These are phyloP conservation scores for Aspergillus sergii DNA, from an alignment of 2,329 filamentous ascomycete genomes.

Conservation along the genomic window DNA sequence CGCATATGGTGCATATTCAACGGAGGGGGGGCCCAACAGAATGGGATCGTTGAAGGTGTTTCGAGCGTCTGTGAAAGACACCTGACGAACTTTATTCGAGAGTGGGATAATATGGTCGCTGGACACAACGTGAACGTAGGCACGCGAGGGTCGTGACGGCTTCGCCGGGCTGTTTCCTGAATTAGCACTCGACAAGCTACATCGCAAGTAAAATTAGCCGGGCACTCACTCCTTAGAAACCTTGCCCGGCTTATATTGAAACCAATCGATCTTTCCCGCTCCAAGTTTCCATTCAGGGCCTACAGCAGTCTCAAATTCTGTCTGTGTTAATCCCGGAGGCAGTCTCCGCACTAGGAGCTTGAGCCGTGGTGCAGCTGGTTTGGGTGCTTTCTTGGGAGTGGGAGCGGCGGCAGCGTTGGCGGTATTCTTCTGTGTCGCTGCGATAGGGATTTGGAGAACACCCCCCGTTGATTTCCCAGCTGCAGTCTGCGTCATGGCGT, in stretches of 20 bases:
- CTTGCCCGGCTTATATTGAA: slow-evolving; percentile 72
- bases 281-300: slow-evolving; percentile 80
- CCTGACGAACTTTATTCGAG: slow-evolving; percentile 68
- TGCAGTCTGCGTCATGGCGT: slow-evolving; percentile 32
- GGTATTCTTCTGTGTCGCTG: slow-evolving; percentile 49
- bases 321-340: slow-evolving; percentile 79
- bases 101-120: slow-evolving; percentile 68
- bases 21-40: slow-evolving; percentile 73
- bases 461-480: slow-evolving; percentile 51
- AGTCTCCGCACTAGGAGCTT: slow-evolving; percentile 85
- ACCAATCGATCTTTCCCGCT: slow-evolving; percentile 84
- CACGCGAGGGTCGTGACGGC: slow-evolving; percentile 76
- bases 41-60: slow-evolving; percentile 72
- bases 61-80: slow-evolving; percentile 78
- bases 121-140: slow-evolving; percentile 79
- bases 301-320: slow-evolving; percentile 72
- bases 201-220: background rate
- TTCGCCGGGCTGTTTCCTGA: slow-evolving; percentile 69
- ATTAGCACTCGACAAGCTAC: background rate
- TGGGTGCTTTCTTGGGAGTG: slow-evolving; percentile 49
- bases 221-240: slow-evolving; percentile 75
- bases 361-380: slow-evolving; percentile 62
- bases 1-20: slow-evolving; percentile 83
- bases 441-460: slow-evolving; percentile 53
- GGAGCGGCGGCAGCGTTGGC: slow-evolving; percentile 44